Conservation (phyloP, 2,329 filamentous ascomycete species). For the Penicillium sp. region DNA sequence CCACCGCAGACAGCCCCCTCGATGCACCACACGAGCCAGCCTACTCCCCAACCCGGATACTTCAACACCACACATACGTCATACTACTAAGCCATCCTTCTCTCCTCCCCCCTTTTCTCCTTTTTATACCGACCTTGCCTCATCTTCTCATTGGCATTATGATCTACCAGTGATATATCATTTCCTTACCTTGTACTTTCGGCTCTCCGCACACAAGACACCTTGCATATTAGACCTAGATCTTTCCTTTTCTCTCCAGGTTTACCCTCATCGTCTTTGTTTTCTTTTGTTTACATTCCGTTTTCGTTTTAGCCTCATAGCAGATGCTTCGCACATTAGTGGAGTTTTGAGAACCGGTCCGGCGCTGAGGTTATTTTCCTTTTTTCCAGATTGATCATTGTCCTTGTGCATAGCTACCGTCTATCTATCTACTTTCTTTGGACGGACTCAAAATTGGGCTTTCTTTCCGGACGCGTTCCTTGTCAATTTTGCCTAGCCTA, state of each 20-base stretch:
- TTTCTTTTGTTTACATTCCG: not conserved
- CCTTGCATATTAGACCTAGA: slow-evolving; percentile 21
- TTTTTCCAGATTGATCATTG: slow-evolving; percentile 7
- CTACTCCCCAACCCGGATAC: slow-evolving; percentile 34
- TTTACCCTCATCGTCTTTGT: slow-evolving; percentile 2
- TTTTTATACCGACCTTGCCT: slow-evolving; percentile 1
- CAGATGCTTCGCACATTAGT: slow-evolving; percentile 2
- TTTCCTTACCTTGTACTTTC: slow-evolving; percentile 10
- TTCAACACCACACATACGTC: slow-evolving; percentile 30
- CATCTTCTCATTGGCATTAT: slow-evolving; percentile 7
- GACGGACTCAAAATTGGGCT: not conserved
- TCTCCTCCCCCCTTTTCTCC: slow-evolving; percentile 5
- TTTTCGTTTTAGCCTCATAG: slow-evolving; percentile 1
- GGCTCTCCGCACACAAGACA: slow-evolving; percentile 1
- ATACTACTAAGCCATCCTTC: slow-evolving; percentile 25
- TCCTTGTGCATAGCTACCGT: not conserved
- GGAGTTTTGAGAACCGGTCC: slow-evolving; percentile 14
- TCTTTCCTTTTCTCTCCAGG: slow-evolving; percentile 2
- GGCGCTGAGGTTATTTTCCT: slow-evolving; percentile 8
- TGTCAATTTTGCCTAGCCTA: not conserved
- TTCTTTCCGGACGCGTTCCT: not conserved
- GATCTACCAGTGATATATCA: slow-evolving; percentile 13
- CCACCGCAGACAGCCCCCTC: slow-evolving; percentile 30
- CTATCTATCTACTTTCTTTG: not conserved
- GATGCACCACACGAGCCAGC: slow-evolving; percentile 34